Percentiles rank a stretch among this genome's conserved stretches.
These are phyloP conservation scores for Hygrophorus russula DNA, from an alignment of 768 basidiomycete species.

Conservation along the genomic window DNA sequence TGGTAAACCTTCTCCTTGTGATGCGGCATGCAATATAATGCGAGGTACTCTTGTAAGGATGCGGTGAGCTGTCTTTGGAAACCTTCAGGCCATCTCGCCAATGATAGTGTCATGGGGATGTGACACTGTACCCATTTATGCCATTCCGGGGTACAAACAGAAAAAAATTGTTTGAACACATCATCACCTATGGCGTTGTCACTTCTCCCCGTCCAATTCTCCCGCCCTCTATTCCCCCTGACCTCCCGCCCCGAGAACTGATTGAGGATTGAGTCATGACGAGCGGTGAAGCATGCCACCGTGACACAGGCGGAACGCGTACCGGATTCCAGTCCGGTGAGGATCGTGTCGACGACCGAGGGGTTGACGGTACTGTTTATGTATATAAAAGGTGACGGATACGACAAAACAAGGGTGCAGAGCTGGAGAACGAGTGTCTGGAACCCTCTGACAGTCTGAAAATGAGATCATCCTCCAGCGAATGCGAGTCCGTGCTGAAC, in stretches of 20 bases:
- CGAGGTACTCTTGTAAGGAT: slow-evolving; percentile 1
- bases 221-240: slow-evolving; percentile 50
- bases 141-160: slow-evolving; percentile 7
- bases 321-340: slow-evolving; percentile 3
- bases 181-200: no score
- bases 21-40: neutral
- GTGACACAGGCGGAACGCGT: slow-evolving; percentile 33
- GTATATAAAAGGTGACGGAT: slow-evolving; percentile 58
- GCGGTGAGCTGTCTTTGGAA: neutral
- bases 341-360: slow-evolving; percentile 22
- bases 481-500: neutral
- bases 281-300: slow-evolving; percentile 47
- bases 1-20: slow-evolving; percentile 1
- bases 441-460: slow-evolving; percentile 1
- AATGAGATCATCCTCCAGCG: neutral
- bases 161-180: no score
- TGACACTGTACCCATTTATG: slow-evolving; percentile 3
- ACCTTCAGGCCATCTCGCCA: neutral
- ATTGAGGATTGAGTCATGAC: slow-evolving; percentile 53
- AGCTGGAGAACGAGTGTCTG: slow-evolving; percentile 17
- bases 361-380: slow-evolving; percentile 46
- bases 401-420: slow-evolving; percentile 23
- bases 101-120: slow-evolving; percentile 1
- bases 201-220: slow-evolving; percentile 35
- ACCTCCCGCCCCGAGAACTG: slow-evolving; percentile 43